A percentile compares a stretch with the other conserved stretches of the same genome.
Evolutionary conservation across 2,329 filamentous ascomycete species (phyloP).

Genomic region (Emergomyces africanus): DNA sequence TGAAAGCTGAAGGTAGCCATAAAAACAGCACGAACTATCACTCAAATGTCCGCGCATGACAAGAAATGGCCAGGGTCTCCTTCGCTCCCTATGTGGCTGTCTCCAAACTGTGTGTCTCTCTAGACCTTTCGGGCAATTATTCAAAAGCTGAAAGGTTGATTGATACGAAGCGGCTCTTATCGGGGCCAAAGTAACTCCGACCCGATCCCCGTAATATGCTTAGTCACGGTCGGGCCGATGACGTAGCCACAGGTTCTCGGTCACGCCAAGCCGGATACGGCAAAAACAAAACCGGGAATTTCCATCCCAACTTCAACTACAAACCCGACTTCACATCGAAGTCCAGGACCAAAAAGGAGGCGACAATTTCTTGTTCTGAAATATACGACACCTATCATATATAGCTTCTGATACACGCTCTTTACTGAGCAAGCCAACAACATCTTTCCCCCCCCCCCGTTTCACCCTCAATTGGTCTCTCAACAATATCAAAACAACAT

Average conservation of each 20-base stretch:
- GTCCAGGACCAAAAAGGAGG: not conserved
- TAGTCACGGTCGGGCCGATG: not conserved
- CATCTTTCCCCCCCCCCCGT: not conserved
- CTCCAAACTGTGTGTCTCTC: not conserved
- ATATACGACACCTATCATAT: not conserved
- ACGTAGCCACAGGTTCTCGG: not conserved
- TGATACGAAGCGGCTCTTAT: not conserved
- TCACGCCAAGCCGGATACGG: not conserved
- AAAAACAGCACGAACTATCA: not conserved
- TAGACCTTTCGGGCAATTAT: not conserved
- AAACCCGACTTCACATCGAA: not conserved
- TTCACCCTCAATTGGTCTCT: not conserved
- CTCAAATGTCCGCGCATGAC: not conserved
- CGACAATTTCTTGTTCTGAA: not conserved
- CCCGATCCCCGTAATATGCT: not conserved
- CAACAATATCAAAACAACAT: conserved; percentile 6
- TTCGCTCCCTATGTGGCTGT: not conserved
- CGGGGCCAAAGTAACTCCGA: not conserved
- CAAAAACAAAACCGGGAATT: not conserved
- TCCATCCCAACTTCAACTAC: not conserved
- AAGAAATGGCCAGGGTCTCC: not conserved
- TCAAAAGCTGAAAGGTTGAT: no score
- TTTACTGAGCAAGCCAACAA: not conserved
- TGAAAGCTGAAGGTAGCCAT: not conserved
- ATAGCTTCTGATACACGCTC: not conserved